Evolutionary conservation across 2,329 filamentous ascomycete species (phyloP).

Genomic region (Fusarium nurragi): DNA sequence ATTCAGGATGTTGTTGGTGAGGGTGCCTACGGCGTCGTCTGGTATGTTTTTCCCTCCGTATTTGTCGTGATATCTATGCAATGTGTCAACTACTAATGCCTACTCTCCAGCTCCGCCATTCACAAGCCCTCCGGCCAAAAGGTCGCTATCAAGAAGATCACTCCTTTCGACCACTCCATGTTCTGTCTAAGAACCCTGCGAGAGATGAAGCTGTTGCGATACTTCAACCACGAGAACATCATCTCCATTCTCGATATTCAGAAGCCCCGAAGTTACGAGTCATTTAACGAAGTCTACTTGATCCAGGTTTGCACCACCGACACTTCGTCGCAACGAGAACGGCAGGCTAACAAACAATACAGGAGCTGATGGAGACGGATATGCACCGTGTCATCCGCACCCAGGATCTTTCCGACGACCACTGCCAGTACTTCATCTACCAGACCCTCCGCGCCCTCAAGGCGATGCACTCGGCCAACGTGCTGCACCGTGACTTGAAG

Average conservation of each 20-base stretch:
- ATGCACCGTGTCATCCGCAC: constrained; percentile 99
- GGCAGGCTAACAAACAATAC: constrained; percentile 19
- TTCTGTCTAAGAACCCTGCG: constrained; percentile 95
- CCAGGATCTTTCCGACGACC: constrained; percentile 97
- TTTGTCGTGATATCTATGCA: not conserved
- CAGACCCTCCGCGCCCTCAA: constrained; percentile 97
- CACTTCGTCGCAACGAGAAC: not conserved
- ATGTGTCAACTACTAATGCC: not conserved
- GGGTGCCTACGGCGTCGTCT: constrained; percentile 97
- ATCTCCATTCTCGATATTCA: constrained; percentile 99
- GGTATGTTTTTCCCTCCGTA: constrained; percentile 66
- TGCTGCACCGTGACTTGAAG: constrained; percentile 96
- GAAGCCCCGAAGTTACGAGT: constrained; percentile 94
- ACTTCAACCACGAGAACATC: constrained; percentile 99
- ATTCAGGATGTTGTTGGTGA: constrained; percentile 99
- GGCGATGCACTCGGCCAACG: constrained; percentile 99
- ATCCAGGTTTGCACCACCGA: constrained; percentile 76
- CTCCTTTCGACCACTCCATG: constrained; percentile 98
- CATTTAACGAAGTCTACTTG: constrained; percentile 96
- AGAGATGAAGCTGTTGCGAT: constrained; percentile 98
- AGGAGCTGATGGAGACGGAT: constrained; percentile 99
- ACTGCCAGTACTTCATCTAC: constrained; percentile 99
- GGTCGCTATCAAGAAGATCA: constrained; percentile 99
- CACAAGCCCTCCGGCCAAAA: constrained; percentile 99
- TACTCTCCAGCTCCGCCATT: constrained; percentile 80